phyloP scores from a whole-genome alignment of 2,329 filamentous ascomycete species.

The Cylindrodendrum hubeiense region DNA sequence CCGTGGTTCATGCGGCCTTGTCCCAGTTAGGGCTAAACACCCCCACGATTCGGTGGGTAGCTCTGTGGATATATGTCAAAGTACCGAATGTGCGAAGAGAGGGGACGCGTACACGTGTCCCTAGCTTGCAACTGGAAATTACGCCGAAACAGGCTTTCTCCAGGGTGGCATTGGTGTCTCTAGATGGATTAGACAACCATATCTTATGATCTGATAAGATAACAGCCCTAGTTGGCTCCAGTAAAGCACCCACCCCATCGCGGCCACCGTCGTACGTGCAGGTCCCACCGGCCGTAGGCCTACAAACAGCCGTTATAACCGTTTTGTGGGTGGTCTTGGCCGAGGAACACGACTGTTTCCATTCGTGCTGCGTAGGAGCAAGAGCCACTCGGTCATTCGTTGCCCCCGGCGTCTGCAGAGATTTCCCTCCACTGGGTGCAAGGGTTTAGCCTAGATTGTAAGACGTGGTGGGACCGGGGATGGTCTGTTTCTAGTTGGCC shows the following conservation, averaged over 20 bases:
- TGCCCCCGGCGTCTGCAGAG: neutral
- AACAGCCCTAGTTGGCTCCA: conserved; percentile 1
- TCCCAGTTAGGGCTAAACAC: neutral
- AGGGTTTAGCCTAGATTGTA: neutral
- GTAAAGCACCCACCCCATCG: neutral
- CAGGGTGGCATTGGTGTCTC: neutral
- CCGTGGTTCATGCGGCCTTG: neutral
- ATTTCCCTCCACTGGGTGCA: neutral
- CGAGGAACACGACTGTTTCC: neutral
- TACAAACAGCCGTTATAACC: conserved; percentile 17
- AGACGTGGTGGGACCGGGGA: neutral
- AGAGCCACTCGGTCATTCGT: neutral
- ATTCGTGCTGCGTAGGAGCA: neutral
- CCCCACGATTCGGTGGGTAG: neutral
- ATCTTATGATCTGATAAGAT: conserved; percentile 27
- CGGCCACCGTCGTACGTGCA: neutral
- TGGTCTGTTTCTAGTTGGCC: neutral
- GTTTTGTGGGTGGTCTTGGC: neutral
- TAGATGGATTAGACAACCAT: conserved; percentile 18
- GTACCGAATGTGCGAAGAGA: too few relatives aligned
- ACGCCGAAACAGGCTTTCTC: neutral
- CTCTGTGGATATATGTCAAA: neutral
- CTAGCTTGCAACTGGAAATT: neutral
- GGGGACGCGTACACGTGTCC: neutral
- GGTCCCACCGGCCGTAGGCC: neutral